A percentile compares a stretch with the other conserved stretches of the same genome.
These are phyloP conservation scores for Leucocoprinus sp. DNA, from an alignment of 768 basidiomycete genomes.

Conservation along the genomic window DNA sequence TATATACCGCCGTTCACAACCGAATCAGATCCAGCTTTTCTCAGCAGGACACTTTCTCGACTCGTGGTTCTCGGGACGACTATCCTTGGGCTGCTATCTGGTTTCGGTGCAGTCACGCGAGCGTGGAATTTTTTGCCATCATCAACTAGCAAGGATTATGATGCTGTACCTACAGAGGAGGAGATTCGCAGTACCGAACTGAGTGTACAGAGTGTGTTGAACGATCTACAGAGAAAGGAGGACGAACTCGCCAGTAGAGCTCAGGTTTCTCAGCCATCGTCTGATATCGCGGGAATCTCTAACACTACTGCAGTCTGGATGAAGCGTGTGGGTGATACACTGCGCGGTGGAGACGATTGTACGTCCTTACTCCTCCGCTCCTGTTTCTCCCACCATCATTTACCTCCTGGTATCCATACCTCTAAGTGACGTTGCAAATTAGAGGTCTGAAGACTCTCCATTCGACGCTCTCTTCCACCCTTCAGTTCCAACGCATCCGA, in stretches of 20 bases:
- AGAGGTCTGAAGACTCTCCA: conserved; percentile 60
- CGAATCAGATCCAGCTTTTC: conserved; percentile 31
- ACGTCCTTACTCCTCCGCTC: conserved; percentile 14
- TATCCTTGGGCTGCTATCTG: conserved; percentile 73
- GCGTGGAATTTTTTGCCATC: conserved; percentile 54
- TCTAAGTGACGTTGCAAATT: conserved; percentile 49
- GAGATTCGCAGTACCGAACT: conserved; percentile 50
- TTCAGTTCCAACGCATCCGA: conserved; percentile 41
- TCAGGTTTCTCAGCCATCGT: conserved; percentile 11
- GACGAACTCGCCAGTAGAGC: conserved; percentile 14
- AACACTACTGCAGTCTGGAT: conserved; percentile 29
- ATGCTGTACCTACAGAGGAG: conserved; percentile 33
- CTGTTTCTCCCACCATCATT: background rate
- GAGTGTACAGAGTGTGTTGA: conserved; percentile 50
- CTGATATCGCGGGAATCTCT: background rate
- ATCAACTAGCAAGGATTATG: conserved; percentile 23
- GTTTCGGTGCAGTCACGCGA: conserved; percentile 67
- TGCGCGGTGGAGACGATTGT: conserved; percentile 39
- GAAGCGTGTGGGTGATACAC: conserved; percentile 39
- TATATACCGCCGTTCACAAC: conserved; percentile 56
- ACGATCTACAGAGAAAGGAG: conserved; percentile 35
- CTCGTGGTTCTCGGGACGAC: conserved; percentile 71
- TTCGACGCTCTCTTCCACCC: conserved; percentile 53
- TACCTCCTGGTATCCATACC: background rate
- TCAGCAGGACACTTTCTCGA: conserved; percentile 47